A percentile compares a stretch with the other conserved stretches of the same genome.
phyloP scores from a whole-genome alignment of 805 yeast species.

The Yarrowia deformans region DNA sequence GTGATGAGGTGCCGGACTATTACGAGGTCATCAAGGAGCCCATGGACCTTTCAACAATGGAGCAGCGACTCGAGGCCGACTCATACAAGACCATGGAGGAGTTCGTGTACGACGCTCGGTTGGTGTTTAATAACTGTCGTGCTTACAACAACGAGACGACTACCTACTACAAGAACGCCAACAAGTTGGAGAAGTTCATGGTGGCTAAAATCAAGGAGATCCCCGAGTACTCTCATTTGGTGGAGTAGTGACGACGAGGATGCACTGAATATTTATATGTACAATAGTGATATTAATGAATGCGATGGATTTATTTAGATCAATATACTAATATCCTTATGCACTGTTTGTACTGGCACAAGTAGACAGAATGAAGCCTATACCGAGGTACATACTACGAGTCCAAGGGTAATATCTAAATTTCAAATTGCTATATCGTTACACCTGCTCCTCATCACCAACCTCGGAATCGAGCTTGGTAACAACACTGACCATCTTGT shows the following conservation, averaged over 20 bases:
- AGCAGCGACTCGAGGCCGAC: slow-evolving; percentile 87
- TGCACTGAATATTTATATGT: slow-evolving; percentile 37
- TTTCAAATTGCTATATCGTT: slow-evolving; percentile 20
- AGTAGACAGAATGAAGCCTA: too few species aligned
- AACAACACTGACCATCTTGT: slow-evolving; percentile 81
- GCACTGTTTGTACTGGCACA: too few species aligned
- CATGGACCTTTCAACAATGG: slow-evolving; percentile 97
- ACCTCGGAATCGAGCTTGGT: slow-evolving; percentile 56
- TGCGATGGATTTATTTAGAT: slow-evolving; percentile 2
- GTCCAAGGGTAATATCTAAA: not conserved
- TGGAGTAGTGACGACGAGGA: slow-evolving; percentile 56
- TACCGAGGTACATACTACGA: too few species aligned
- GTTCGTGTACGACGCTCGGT: slow-evolving; percentile 84
- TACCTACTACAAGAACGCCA: slow-evolving; percentile 94
- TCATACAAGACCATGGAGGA: slow-evolving; percentile 90
- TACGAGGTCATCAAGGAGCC: slow-evolving; percentile 97
- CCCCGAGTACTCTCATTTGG: slow-evolving; percentile 87
- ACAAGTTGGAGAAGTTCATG: slow-evolving; percentile 89
- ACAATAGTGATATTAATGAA: slow-evolving; percentile 35
- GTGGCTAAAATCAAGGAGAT: slow-evolving; percentile 81
- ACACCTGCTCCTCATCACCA: slow-evolving; percentile 38
- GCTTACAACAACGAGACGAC: slow-evolving; percentile 93
- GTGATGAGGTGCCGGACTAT: slow-evolving; percentile 94
- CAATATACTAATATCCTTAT: not conserved
- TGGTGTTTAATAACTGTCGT: slow-evolving; percentile 90